Conservation (phyloP, 768 basidiomycete species). For the Paxillus rubicundulus region DNA sequence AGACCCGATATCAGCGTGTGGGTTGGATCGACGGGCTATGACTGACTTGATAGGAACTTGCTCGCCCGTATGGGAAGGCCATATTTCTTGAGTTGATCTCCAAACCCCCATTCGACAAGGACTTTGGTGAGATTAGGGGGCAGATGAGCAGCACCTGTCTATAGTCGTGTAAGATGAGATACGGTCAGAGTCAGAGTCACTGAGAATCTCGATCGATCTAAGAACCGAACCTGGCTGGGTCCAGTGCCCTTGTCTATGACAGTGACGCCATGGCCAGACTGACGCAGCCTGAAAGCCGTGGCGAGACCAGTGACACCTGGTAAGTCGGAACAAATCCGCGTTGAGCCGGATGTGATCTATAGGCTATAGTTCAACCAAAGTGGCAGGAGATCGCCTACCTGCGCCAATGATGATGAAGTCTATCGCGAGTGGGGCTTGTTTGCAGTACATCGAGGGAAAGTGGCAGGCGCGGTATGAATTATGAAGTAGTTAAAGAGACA, state of each 20-base stretch:
- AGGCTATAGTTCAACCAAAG: background rate
- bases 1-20: conserved; percentile 8
- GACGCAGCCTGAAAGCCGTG: conserved; percentile 52
- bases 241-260: conserved; percentile 53
- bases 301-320: conserved; percentile 54
- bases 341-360: background rate
- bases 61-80: conserved; percentile 25
- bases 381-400: conserved; percentile 14
- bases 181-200: background rate
- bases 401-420: conserved; percentile 34
- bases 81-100: conserved; percentile 39
- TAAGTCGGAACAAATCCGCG: background rate
- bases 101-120: conserved; percentile 55
- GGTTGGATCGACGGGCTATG: background rate
- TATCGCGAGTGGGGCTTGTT: conserved; percentile 24
- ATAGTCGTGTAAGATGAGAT: background rate
- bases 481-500: background rate
- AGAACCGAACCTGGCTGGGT: conserved; percentile 36
- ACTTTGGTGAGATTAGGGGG: conserved; percentile 62
- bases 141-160: conserved; percentile 46
- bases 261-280: conserved; percentile 57
- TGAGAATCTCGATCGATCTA: background rate
- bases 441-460: conserved; percentile 15
- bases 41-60: conserved; percentile 25
- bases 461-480: background rate